Percentiles rank a stretch among this genome's conserved stretches.
These are phyloP conservation scores for Dendrothele bispora DNA, from an alignment of 768 basidiomycete species.

Conservation along the genomic window DNA sequence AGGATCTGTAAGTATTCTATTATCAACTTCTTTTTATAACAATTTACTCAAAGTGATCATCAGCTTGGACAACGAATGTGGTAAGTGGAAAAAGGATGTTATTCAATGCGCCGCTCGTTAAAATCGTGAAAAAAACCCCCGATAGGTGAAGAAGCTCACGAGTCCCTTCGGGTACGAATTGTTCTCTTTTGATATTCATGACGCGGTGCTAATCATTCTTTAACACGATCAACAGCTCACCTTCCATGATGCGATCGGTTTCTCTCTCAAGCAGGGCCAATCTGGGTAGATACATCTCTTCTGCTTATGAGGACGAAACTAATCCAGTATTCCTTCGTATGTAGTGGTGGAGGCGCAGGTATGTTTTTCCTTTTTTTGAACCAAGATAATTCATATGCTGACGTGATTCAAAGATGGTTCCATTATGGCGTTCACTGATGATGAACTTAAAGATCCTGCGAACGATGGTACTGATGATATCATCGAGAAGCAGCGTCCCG, in stretches of 20 bases:
- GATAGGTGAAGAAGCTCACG: background rate
- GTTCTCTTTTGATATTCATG: too few relatives aligned
- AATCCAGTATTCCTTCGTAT: background rate
- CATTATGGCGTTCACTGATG: slow-evolving; percentile 29
- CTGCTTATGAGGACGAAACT: background rate
- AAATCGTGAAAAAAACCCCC: background rate
- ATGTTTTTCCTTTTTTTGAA: background rate
- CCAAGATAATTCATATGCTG: too few relatives aligned
- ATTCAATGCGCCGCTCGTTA: background rate
- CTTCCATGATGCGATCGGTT: background rate
- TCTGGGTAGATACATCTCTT: background rate
- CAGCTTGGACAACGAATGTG: too few relatives aligned
- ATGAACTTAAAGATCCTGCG: slow-evolving; percentile 27
- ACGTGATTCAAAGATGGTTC: too few relatives aligned
- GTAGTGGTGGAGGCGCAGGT: background rate
- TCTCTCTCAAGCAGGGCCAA: background rate
- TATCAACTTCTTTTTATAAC: too few relatives aligned
- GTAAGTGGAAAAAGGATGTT: too few relatives aligned
- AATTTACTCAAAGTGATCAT: too few relatives aligned
- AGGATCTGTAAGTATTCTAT: background rate
- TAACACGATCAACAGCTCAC: background rate
- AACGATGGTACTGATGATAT: slow-evolving; percentile 31
- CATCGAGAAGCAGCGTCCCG: slow-evolving; percentile 18
- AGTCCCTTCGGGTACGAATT: background rate
- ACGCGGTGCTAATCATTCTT: too few relatives aligned